Evolutionary conservation across 2,329 filamentous ascomycete genomes (phyloP).

Genomic region (Cephalotrichum gorgonifer): DNA sequence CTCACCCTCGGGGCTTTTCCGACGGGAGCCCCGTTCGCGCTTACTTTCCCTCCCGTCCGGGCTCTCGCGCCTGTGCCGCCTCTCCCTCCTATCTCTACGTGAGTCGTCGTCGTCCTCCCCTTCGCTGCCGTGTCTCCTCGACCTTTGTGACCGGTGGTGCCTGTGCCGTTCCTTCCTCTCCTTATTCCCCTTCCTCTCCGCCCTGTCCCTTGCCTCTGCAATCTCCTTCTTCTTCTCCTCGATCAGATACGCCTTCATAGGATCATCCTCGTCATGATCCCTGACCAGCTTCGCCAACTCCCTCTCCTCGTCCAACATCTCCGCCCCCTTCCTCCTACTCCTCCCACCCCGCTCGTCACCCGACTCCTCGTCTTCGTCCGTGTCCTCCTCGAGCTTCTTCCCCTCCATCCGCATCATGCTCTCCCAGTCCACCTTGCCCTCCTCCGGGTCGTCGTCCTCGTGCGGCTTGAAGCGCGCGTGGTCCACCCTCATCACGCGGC

Average conservation of each 20-base stretch:
- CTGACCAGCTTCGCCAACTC: constrained; percentile 67
- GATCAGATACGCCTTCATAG: constrained; percentile 88
- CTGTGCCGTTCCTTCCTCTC: constrained; percentile 32
- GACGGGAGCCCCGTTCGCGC: not conserved
- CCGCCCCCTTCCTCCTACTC: constrained; percentile 64
- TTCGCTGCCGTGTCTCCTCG: constrained; percentile 18
- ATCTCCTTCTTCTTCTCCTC: constrained; percentile 88
- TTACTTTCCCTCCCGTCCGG: not conserved
- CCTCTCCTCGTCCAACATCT: constrained; percentile 67
- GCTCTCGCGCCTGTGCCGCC: constrained; percentile 5
- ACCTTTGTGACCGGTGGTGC: constrained; percentile 35
- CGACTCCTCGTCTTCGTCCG: constrained; percentile 33
- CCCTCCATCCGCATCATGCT: constrained; percentile 46
- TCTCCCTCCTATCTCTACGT: constrained; percentile 13
- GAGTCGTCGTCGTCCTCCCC: constrained; percentile 11
- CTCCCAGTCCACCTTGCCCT: constrained; percentile 48
- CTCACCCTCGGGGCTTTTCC: not conserved
- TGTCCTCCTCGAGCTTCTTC: constrained; percentile 26
- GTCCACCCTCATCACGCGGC: constrained; percentile 75
- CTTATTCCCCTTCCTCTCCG: constrained; percentile 25
- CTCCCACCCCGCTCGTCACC: constrained; percentile 42
- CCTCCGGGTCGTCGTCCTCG: constrained; percentile 62
- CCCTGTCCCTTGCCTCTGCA: constrained; percentile 50
- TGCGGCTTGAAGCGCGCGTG: constrained; percentile 85
- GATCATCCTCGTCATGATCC: constrained; percentile 89